Conservation (phyloP, 768 basidiomycete genomes). For the Leucogyrophana mollusca region DNA sequence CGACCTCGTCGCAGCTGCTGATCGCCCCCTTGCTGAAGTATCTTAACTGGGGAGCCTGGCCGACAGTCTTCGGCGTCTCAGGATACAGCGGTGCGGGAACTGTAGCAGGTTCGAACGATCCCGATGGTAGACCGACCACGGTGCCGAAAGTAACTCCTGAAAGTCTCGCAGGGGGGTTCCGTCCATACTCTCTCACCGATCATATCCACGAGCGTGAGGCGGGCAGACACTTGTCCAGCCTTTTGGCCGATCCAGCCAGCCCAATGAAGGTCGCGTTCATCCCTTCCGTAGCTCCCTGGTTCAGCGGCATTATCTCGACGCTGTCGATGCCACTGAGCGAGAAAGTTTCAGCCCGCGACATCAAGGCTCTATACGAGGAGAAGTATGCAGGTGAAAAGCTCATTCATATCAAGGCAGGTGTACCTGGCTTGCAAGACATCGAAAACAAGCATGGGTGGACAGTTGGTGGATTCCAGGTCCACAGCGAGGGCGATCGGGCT, state of each 20-base stretch:
- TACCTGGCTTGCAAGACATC: constrained; percentile 73
- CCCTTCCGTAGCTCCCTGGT: constrained; percentile 90
- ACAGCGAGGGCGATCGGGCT: constrained; percentile 83
- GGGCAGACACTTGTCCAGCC: constrained; percentile 71
- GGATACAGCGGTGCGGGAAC: constrained; percentile 98
- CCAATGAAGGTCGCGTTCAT: constrained; percentile 74
- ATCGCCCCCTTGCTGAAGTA: constrained; percentile 84
- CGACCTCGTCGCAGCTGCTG: constrained; percentile 89
- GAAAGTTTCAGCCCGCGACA: constrained; percentile 66
- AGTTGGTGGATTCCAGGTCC: constrained; percentile 93
- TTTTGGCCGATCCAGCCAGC: constrained; percentile 38
- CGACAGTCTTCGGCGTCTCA: constrained; percentile 89
- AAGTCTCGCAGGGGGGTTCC: constrained; percentile 70
- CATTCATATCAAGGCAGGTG: constrained; percentile 62
- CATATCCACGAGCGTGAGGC: constrained; percentile 99
- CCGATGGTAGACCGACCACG: constrained; percentile 69
- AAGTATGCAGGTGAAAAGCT: constrained; percentile 77
- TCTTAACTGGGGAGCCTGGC: constrained; percentile 55
- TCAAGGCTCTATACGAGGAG: constrained; percentile 71
- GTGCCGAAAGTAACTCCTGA: constrained; percentile 81
- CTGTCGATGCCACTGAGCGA: constrained; percentile 76
- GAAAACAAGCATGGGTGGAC: constrained; percentile 85
- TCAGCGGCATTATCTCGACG: constrained; percentile 92
- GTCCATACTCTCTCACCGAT: constrained; percentile 89
- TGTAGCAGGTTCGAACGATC: constrained; percentile 58